Base-by-base conservation (phyloP, 306 rosid species). In the Trifolium subterraneum region DNA sequence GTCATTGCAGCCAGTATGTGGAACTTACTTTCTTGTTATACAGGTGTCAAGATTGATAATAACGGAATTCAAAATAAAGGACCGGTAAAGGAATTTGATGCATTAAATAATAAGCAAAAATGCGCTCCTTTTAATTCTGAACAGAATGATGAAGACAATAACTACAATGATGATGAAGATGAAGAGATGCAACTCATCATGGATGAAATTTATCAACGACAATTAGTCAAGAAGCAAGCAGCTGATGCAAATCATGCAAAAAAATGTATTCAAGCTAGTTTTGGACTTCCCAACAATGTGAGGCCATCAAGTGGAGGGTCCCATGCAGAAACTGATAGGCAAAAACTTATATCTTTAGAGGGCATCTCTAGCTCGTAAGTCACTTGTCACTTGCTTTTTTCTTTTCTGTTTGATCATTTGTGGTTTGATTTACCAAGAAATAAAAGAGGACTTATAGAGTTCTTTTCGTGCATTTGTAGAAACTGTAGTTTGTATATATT, bases 241-340 rank as follows among this genome's bases (percentile, higher is more conserved):
- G 15, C 33, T 22, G 62, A 10, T 22, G 33, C n/a, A 23, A 20
- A 55, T 55, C 22, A 55, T 20, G 13, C 33, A 2, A 4, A 55
- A 55, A 55, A 11, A 11, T 55, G 31, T 16, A 18, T 51, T 51
- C 25, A 51, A 16, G 58, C 62, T 55, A 11, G 12, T 18, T 51
- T 51, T 8, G 59, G 12, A 51, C 25, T 9, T 51, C 19, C 59
- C 9, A 15, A 15, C 19, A 15, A 47, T 47, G 54, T 1, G 54
- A 47, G 20, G 54, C 9, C 54, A 47, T 47, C 54, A 47, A 47
- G 12, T 51, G 58, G 58, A 51, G 58, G 58, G 18, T 51, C 58
- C 20, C 58, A 16, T 16, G 58, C n/a, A 16, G 58, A 16, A 51
- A 51, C 25, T n/a, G 58, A 16, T 8, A 2, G 58, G 58, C 58